Percentiles rank a stretch among this genome's conserved stretches.
phyloP scores from a whole-genome alignment of 345 rosid species.

The Fremontodendron californicum region DNA sequence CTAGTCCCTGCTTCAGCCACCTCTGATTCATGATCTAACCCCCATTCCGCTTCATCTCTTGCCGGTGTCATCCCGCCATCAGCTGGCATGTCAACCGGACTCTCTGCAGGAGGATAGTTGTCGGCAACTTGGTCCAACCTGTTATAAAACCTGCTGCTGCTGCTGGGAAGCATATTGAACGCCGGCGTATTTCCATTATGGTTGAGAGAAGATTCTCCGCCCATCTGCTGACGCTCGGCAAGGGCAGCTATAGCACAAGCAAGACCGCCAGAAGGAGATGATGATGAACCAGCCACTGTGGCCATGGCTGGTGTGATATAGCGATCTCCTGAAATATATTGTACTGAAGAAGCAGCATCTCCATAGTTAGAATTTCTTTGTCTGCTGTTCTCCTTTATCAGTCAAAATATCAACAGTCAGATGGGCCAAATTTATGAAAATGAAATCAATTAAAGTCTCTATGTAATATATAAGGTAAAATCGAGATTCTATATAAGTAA shows the following conservation, averaged over 20 bases:
- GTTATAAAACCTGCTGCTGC: slow-evolving; percentile 41
- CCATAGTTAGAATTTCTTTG: slow-evolving; percentile 34
- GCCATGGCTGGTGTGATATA: slow-evolving; percentile 38
- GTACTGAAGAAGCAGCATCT: slow-evolving; percentile 46
- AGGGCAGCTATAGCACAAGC: slow-evolving; percentile 90
- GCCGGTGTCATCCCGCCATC: slow-evolving; percentile 25
- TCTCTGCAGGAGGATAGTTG: slow-evolving; percentile 32
- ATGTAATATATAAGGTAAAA: background rate
- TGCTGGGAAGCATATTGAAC: slow-evolving; percentile 42
- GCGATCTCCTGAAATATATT: slow-evolving; percentile 40
- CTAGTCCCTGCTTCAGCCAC: slow-evolving; percentile 72
- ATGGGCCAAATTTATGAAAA: background rate
- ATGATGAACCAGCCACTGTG: slow-evolving; percentile 46
- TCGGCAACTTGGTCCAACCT: slow-evolving; percentile 39
- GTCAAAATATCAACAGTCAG: background rate
- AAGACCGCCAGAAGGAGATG: slow-evolving; percentile 84
- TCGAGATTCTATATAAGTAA: background rate
- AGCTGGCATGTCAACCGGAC: slow-evolving; percentile 27
- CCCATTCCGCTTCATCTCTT: slow-evolving; percentile 54
- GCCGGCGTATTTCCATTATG: slow-evolving; percentile 37
- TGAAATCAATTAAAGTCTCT: background rate
- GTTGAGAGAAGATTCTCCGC: slow-evolving; percentile 51
- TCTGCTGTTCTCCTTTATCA: slow-evolving; percentile 59
- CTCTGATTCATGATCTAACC: slow-evolving; percentile 46
- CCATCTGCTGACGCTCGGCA: slow-evolving; percentile 78